phyloP scores from a whole-genome alignment of 2,329 filamentous ascomycete genomes.

The Penicillium sp. region DNA sequence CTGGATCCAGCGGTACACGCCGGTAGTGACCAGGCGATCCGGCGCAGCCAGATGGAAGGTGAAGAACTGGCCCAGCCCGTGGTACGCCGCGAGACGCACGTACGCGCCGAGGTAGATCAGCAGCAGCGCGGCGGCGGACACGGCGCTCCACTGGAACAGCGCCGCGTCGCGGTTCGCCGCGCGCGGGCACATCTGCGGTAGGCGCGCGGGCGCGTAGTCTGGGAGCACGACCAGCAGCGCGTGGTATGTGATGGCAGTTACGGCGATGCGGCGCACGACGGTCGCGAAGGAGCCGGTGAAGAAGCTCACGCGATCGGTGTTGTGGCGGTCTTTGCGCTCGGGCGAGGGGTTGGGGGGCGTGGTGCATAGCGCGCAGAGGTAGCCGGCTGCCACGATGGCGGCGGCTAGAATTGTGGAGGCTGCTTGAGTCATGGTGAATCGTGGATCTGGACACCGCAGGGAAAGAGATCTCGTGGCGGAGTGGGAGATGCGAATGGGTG shows the following conservation, averaged over 20 bases:
- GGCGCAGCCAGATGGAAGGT: conserved; percentile 53
- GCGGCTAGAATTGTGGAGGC: conserved; percentile 10
- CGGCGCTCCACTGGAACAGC: conserved; percentile 28
- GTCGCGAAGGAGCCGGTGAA: conserved; percentile 11
- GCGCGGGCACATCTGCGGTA: conserved; percentile 19
- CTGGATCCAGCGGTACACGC: conserved; percentile 51
- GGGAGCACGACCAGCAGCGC: conserved; percentile 17
- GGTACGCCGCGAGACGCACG: conserved; percentile 43
- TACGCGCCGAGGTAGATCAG: conserved; percentile 22
- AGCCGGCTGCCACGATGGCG: conserved; percentile 16
- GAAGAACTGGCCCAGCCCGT: conserved; percentile 51
- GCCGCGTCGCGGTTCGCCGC: conserved; percentile 11
- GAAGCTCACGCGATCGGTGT: conserved; percentile 19
- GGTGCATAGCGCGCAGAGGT: conserved; percentile 17
- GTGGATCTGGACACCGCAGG: neutral
- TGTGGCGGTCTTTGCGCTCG: conserved; percentile 8
- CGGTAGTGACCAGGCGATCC: conserved; percentile 46
- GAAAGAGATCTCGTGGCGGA: neutral
- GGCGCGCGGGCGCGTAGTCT: conserved; percentile 3
- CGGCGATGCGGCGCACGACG: conserved; percentile 8
- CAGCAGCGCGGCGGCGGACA: conserved; percentile 15
- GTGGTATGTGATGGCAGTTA: conserved; percentile 20
- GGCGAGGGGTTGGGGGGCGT: conserved; percentile 24
- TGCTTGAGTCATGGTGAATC: conserved; percentile 7
- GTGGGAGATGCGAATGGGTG: neutral